These are phyloP conservation scores for Alternaria incomplexa DNA, from an alignment of 2,329 filamentous ascomycete genomes.

Conservation along the genomic window DNA sequence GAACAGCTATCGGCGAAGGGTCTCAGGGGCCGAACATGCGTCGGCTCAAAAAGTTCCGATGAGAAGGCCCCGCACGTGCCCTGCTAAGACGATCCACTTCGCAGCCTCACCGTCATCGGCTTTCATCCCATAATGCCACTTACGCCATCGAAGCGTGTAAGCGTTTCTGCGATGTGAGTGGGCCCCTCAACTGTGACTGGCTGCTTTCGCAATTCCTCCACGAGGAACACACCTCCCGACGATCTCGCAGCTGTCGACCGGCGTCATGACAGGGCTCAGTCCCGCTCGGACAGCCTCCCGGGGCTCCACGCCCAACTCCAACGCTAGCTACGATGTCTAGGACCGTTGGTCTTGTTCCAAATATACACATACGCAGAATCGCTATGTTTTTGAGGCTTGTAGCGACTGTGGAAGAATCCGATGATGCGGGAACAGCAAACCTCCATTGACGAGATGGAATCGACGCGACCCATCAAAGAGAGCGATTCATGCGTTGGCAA, in stretches of 20 bases:
- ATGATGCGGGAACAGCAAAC: neutral
- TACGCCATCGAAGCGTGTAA: conserved; percentile 6
- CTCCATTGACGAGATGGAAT: neutral
- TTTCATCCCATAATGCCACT: conserved; percentile 1
- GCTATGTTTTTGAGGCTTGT: neutral
- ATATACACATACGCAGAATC: neutral
- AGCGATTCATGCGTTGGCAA: neutral
- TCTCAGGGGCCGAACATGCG: neutral
- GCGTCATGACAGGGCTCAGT: neutral
- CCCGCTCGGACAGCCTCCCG: conserved; percentile 1
- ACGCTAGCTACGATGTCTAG: neutral
- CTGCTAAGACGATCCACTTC: neutral
- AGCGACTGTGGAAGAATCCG: neutral
- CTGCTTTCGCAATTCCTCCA: neutral
- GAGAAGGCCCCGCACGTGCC: neutral
- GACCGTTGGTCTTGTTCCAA: neutral
- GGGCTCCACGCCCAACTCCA: neutral
- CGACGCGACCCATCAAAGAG: neutral
- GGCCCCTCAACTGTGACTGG: neutral
- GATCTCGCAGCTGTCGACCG: neutral
- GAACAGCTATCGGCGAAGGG: neutral
- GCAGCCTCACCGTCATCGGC: neutral
- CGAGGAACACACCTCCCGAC: neutral
- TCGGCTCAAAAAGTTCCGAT: conserved; percentile 11
- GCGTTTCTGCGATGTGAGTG: neutral